Base-by-base conservation (phyloP, 1,284 basidiomycete species). In the Pascua guehoae region DNA sequence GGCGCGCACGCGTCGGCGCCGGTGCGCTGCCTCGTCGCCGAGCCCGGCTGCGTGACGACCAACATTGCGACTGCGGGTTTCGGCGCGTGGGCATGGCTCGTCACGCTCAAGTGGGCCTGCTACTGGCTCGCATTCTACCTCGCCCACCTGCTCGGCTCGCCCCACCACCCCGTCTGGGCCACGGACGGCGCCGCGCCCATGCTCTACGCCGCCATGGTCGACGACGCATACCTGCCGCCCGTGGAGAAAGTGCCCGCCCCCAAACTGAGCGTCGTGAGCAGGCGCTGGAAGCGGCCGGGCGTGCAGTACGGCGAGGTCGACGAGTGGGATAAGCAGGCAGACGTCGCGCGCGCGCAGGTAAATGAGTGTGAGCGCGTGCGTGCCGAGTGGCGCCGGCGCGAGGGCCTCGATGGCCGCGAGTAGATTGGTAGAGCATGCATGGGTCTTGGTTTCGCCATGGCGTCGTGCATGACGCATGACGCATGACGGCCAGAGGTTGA, bases 41-140 rank as follows among this genome's bases (percentile, higher is more conserved):
- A 90, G 58, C 91, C 91, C 0, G 90, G 89, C 1, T 81, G 89
- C 38, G 86, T 83, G 18, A 79, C 81, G 44, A 91, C 89, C 2
- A 85, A 85, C 56, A 85, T 91, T 60, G 74, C 81, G 47, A 73
- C 59, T 8, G 51, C 56, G 4, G 66, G 63, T 5, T 54, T 73
- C 10, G 67, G 66, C 3, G 54, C 57, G 4, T 65, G 69, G 18
- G 79, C 78, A 0, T 73, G 86, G 49, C 77, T 84, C 46, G 81
- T 80, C 11, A 74, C 79, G 12, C 54, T 87, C 44, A 69, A 83
- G 46, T 79, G 83, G 56, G 61, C 80, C 1, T 61, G 84, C 39
- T 88, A 88, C 79, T 71, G 83, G 10, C 49, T 83, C 12, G 50
- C 81, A 2, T 89, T 92, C 69, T 88, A 86, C 66, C 15, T 92